Percentiles rank a stretch among this genome's conserved stretches.
Conservation (phyloP, 2,329 filamentous ascomycete genomes). For the Harringtonia aguacate region DNA sequence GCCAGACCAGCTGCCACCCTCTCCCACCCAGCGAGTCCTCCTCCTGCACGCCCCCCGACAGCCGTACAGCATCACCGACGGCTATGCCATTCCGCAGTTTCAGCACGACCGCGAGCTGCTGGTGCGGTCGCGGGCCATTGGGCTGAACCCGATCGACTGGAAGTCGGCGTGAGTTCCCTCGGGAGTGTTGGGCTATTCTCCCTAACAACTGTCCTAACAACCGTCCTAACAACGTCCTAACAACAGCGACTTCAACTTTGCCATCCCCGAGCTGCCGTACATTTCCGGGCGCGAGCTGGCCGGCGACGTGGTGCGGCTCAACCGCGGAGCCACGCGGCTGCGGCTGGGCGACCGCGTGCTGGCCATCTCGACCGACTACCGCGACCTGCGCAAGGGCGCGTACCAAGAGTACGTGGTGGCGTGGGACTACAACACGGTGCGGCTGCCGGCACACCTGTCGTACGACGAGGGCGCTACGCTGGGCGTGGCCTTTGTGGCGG, state of each 20-base stretch:
- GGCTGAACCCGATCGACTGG: constrained; percentile 69
- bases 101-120: constrained; percentile 37
- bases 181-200: background rate
- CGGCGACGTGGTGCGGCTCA: constrained; percentile 46
- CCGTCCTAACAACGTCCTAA: background rate
- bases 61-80: constrained; percentile 17
- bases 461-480: constrained; percentile 49
- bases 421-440: constrained; percentile 52
- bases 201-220: background rate
- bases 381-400: constrained; percentile 59
- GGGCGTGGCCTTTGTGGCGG: constrained; percentile 63
- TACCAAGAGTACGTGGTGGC: constrained; percentile 61
- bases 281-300: constrained; percentile 61
- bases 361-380: constrained; percentile 64
- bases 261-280: constrained; percentile 56
- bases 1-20: no score
- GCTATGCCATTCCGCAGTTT: constrained; percentile 18
- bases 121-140: constrained; percentile 53
- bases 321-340: constrained; percentile 32
- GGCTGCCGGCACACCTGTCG: constrained; percentile 43
- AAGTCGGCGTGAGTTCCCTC: constrained; percentile 61
- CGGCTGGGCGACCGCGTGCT: constrained; percentile 47
- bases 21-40: constrained; percentile 15
- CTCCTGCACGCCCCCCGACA: constrained; percentile 19
- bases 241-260: constrained; percentile 57